phyloP scores from a whole-genome alignment of 192 early-diverging fungal species.

The Glomus cerebriforme region DNA sequence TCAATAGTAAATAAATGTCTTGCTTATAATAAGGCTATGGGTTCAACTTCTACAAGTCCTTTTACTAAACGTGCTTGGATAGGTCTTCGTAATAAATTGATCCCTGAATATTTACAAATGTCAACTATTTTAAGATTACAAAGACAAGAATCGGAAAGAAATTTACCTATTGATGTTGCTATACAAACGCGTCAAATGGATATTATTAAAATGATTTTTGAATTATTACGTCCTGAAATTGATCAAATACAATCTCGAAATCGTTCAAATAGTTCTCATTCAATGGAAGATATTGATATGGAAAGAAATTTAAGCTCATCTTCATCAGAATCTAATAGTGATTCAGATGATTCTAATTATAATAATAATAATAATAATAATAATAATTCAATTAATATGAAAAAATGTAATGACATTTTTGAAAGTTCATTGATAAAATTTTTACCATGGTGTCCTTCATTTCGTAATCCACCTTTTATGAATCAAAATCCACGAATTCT shows the following conservation, averaged over 20 bases:
- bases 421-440: neutral
- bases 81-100: conserved; percentile 15
- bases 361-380: no score
- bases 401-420: neutral
- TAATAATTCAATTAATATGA: neutral
- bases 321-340: neutral
- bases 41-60: neutral
- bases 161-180: neutral
- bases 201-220: conserved; percentile 3
- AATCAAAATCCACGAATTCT: neutral
- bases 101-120: neutral
- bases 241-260: neutral
- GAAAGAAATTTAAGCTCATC: neutral
- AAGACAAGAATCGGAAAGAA: neutral
- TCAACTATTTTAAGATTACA: neutral
- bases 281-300: neutral
- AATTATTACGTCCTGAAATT: neutral
- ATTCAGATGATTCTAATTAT: neutral
- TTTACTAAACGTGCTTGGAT: conserved; percentile 25
- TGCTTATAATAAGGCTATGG: conserved; percentile 9
- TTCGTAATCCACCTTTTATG: conserved; percentile 9
- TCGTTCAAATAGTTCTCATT: neutral
- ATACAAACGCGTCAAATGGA: conserved; percentile 15
- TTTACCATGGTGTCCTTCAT: conserved; percentile 9
- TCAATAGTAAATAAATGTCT: conserved; percentile 12